These are phyloP conservation scores for Coniochaeta ligniaria DNA, from an alignment of 2,329 filamentous ascomycete genomes.

Conservation along the genomic window DNA sequence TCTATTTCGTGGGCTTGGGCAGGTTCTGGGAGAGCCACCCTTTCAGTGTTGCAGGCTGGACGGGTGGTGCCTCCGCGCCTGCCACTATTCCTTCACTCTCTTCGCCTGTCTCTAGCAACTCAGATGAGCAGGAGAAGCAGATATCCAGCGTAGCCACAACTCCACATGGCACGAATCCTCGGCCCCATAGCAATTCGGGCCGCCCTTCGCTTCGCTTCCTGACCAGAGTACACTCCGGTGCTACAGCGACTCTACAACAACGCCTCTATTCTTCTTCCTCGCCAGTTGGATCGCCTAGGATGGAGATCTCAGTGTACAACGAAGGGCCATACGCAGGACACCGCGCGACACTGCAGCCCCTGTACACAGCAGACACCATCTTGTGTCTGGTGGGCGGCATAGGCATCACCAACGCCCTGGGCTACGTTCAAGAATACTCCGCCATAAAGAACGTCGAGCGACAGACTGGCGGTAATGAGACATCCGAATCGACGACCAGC, in stretches of 20 bases:
- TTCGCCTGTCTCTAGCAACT: not conserved
- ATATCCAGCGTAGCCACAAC: not conserved
- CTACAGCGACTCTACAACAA: not conserved
- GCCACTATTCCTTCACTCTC: not conserved
- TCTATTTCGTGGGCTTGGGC: constrained; percentile 24
- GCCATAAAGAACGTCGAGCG: not conserved
- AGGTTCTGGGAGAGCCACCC: constrained; percentile 29
- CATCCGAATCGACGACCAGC: not conserved
- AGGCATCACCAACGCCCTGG: not conserved
- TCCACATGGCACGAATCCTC: not conserved
- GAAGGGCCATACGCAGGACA: not conserved
- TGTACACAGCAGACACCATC: not conserved
- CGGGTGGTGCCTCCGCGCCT: not conserved
- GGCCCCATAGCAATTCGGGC: not conserved
- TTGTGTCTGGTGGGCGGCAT: not conserved
- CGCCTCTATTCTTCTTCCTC: not conserved
- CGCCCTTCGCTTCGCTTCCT: not conserved
- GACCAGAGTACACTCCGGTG: not conserved
- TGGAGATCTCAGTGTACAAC: not conserved
- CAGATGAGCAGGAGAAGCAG: not conserved
- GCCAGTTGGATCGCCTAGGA: not conserved
- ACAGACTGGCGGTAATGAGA: not conserved
- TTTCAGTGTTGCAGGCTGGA: constrained; percentile 19
- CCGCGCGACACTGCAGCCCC: not conserved
- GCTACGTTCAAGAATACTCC: not conserved